Evolutionary conservation across 352 stramenopile species (phyloP).

Genomic region (Phytophthora cactorum): DNA sequence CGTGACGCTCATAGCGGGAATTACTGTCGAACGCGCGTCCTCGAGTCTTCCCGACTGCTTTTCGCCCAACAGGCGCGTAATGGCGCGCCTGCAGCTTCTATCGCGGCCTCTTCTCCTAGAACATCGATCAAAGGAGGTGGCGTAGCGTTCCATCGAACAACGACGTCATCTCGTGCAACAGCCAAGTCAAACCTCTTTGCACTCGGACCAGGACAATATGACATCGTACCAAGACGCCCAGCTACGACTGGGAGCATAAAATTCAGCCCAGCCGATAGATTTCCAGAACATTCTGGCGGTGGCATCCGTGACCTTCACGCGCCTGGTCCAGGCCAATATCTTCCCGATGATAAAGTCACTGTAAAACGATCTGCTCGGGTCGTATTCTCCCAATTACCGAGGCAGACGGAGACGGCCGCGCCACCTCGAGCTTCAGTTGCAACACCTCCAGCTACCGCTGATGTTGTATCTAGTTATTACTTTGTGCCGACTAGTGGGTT

Average conservation of each 20-base stretch:
- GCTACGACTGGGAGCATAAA: constrained; percentile 45
- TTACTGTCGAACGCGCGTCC: constrained; percentile 49
- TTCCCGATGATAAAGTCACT: constrained; percentile 43
- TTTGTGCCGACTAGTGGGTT: constrained; percentile 56
- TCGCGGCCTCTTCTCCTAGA: constrained; percentile 13
- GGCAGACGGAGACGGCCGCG: constrained; percentile 38
- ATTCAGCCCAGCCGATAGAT: constrained; percentile 67
- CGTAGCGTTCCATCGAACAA: constrained; percentile 54
- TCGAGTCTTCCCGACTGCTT: constrained; percentile 49
- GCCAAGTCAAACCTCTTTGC: constrained; percentile 44
- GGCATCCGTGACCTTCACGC: constrained; percentile 25
- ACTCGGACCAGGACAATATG: constrained; percentile 66
- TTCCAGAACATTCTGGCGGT: constrained; percentile 53
- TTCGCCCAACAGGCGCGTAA: constrained; percentile 27
- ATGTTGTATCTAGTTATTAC: constrained; percentile 70
- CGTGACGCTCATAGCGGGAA: constrained; percentile 20
- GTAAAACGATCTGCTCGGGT: constrained; percentile 36
- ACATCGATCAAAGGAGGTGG: constrained; percentile 32
- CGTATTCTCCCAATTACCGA: constrained; percentile 62
- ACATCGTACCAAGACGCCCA: constrained; percentile 35
- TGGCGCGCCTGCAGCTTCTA: neutral
- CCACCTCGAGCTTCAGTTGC: constrained; percentile 30
- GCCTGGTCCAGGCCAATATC: constrained; percentile 60
- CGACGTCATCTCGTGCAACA: constrained; percentile 38
- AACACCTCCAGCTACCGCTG: constrained; percentile 36